Evolutionary conservation across 768 basidiomycete genomes (phyloP).

Genomic region (Panellus pusillus): DNA sequence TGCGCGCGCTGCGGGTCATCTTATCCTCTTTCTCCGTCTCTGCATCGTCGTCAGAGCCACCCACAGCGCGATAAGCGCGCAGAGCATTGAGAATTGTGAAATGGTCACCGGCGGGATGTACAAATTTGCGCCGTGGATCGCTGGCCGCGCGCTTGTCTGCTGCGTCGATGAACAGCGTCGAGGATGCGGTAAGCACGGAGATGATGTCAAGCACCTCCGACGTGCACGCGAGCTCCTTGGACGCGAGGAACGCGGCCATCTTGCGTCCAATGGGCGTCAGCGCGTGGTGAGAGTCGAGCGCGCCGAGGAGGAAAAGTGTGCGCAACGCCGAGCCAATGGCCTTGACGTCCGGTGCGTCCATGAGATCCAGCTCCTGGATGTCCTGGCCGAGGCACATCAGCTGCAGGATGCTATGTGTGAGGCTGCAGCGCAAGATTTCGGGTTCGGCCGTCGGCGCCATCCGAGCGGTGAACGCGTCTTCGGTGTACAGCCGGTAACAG

Average conservation of each 20-base stretch:
- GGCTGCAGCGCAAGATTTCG: conserved; percentile 86
- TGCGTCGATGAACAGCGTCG: conserved; percentile 78
- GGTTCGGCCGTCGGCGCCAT: conserved; percentile 74
- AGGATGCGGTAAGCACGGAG: conserved; percentile 78
- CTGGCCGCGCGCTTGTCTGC: conserved; percentile 72
- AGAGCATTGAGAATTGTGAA: conserved; percentile 86
- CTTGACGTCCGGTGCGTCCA: conserved; percentile 81
- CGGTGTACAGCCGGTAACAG: conserved; percentile 93
- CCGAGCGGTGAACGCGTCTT: conserved; percentile 66
- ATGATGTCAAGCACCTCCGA: conserved; percentile 82
- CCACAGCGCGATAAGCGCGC: conserved; percentile 77
- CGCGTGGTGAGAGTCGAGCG: conserved; percentile 62
- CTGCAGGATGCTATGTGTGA: conserved; percentile 82
- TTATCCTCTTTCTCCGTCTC: conserved; percentile 34
- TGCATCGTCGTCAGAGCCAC: conserved; percentile 43
- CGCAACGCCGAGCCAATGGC: conserved; percentile 73
- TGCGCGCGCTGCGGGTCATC: conserved; percentile 32
- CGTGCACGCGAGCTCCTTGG: conserved; percentile 70
- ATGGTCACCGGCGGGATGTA: conserved; percentile 89
- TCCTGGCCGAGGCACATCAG: conserved; percentile 83
- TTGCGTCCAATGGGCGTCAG: conserved; percentile 75
- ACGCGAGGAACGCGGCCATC: conserved; percentile 88
- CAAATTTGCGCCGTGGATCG: conserved; percentile 80
- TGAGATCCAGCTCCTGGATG: conserved; percentile 77
- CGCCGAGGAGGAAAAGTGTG: conserved; percentile 77